These are phyloP conservation scores for Coriaria nepalensis DNA, from an alignment of 306 rosid species.

Conservation along the genomic window DNA sequence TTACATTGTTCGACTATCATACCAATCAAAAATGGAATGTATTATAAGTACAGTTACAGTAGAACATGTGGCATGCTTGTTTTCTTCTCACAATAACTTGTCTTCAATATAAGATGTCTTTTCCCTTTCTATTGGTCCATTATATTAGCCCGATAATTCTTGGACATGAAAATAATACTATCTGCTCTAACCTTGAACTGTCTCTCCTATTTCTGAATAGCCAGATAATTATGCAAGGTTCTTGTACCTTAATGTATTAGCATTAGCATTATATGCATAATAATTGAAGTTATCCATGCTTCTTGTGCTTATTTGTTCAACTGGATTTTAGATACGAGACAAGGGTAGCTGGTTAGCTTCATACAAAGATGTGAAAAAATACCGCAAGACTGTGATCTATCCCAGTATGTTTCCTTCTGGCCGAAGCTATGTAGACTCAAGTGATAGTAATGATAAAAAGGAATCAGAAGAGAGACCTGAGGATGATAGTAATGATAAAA, in stretches of 20 bases:
- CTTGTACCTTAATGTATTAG: not conserved
- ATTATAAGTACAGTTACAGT: too few relatives aligned
- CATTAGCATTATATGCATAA: not conserved
- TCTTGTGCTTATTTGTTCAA: not conserved
- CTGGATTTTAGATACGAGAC: slow-evolving; percentile 62
- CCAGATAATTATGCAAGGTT: not conserved
- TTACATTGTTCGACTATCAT: too few relatives aligned
- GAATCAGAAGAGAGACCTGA: slow-evolving; percentile 27
- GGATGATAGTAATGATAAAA: slow-evolving; percentile 21
- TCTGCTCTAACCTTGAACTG: not conserved
- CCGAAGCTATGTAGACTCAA: slow-evolving; percentile 23
- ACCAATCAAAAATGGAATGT: too few relatives aligned
- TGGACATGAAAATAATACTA: not conserved
- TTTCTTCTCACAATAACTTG: too few relatives aligned
- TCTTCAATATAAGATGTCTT: too few relatives aligned
- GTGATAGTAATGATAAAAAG: slow-evolving; percentile 14
- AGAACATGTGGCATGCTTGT: too few relatives aligned
- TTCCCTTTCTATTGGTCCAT: too few relatives aligned
- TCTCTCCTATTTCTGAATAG: too few relatives aligned
- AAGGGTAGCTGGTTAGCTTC: slow-evolving; percentile 65
- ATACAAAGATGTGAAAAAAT: slow-evolving; percentile 52
- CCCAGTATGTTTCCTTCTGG: slow-evolving; percentile 94
- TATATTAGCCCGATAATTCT: too few relatives aligned
- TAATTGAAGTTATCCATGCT: too few relatives aligned
- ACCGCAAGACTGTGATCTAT: slow-evolving; percentile 37